A percentile compares a stretch with the other conserved stretches of the same genome.
phyloP scores from a whole-genome alignment of 2,329 filamentous ascomycete species.

The Aspergillus novoparasiticus region DNA sequence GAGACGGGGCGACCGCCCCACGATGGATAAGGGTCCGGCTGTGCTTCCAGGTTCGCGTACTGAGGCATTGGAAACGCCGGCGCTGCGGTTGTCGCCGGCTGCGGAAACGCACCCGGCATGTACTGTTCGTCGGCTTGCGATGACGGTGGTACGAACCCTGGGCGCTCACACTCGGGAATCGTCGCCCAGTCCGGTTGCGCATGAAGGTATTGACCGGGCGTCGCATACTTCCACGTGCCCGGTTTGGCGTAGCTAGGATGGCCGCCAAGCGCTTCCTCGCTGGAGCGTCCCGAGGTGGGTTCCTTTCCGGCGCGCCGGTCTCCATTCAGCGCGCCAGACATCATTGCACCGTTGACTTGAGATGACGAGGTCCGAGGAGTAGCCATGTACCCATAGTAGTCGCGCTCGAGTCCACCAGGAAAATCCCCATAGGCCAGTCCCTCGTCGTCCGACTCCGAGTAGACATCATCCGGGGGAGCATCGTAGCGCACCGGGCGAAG shows the following conservation, averaged over 20 bases:
- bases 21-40: conserved; percentile 25
- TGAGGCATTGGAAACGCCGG: conserved; percentile 32
- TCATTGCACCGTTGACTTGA: conserved; percentile 16
- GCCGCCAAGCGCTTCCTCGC: conserved; percentile 22
- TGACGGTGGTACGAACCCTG: conserved; percentile 45
- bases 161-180: conserved; percentile 43
- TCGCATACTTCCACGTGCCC: conserved; percentile 34
- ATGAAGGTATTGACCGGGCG: conserved; percentile 25
- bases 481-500: conserved; percentile 26
- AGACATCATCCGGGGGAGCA: conserved; percentile 27
- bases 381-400: conserved; percentile 19
- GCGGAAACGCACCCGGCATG: conserved; percentile 38
- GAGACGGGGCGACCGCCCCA: conserved; percentile 18
- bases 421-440: conserved; percentile 43
- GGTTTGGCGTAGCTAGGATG: conserved; percentile 41
- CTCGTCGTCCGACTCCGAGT: conserved; percentile 36
- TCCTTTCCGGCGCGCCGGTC: conserved; percentile 10
- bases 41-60: conserved; percentile 30
- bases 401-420: conserved; percentile 17
- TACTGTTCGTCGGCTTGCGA: conserved; percentile 28
- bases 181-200: conserved; percentile 38
- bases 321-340: conserved; percentile 23
- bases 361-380: conserved; percentile 11
- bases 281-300: conserved; percentile 11
- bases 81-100: conserved; percentile 22